These are phyloP conservation scores for Curvularia spicifera DNA, from an alignment of 2,329 filamentous ascomycete species.

Conservation along the genomic window DNA sequence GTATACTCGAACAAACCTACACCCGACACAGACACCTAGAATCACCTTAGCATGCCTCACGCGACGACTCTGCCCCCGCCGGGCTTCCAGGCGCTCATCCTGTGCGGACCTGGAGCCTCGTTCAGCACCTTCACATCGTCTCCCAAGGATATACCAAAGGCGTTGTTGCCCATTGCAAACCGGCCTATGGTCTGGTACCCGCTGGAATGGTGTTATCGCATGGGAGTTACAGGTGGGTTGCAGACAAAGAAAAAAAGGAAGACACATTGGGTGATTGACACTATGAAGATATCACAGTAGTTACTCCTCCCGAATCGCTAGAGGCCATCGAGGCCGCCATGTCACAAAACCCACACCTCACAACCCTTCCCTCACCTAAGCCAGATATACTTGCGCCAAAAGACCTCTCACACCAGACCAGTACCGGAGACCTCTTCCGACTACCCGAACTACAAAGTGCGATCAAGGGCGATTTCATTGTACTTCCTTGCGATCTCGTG, in stretches of 20 bases:
- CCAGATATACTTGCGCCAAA: slow-evolving; percentile 78
- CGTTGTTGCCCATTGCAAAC: slow-evolving; percentile 81
- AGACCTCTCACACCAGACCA: slow-evolving; percentile 80
- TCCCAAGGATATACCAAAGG: slow-evolving; percentile 81
- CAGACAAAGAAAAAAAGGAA: background rate
- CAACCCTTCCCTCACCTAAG: slow-evolving; percentile 72
- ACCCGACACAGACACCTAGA: background rate
- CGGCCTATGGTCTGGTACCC: slow-evolving; percentile 90
- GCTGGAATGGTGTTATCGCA: slow-evolving; percentile 82
- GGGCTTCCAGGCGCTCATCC: slow-evolving; percentile 81
- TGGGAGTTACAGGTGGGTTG: slow-evolving; percentile 71
- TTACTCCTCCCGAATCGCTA: slow-evolving; percentile 64
- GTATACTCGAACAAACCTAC: background rate
- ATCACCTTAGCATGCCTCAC: slow-evolving; percentile 70
- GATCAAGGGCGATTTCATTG: slow-evolving; percentile 84
- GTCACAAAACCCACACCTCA: slow-evolving; percentile 79
- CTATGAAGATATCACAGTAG: slow-evolving; percentile 60
- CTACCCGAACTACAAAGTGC: slow-evolving; percentile 80
- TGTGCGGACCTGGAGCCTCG: slow-evolving; percentile 82
- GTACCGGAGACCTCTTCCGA: slow-evolving; percentile 86
- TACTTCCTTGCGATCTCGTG: slow-evolving; percentile 91
- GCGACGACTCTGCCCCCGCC: slow-evolving; percentile 71
- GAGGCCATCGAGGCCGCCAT: slow-evolving; percentile 72
- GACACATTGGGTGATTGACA: slow-evolving; percentile 6
- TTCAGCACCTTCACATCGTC: slow-evolving; percentile 83